A percentile compares a stretch with the other conserved stretches of the same genome.
phyloP scores from a whole-genome alignment of 768 basidiomycete species.

The Mycena filopes region DNA sequence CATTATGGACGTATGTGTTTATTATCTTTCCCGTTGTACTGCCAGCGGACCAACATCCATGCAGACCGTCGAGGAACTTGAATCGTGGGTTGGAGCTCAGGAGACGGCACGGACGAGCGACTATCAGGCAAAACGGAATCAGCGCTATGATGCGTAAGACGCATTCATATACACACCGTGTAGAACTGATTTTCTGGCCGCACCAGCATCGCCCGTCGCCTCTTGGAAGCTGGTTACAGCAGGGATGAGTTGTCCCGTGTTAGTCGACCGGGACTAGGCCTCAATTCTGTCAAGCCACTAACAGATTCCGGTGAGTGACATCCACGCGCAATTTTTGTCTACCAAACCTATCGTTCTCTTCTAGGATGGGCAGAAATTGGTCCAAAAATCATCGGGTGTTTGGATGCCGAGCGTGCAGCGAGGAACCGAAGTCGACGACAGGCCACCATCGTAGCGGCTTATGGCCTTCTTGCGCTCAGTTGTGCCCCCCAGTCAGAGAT shows the following conservation, averaged over 20 bases:
- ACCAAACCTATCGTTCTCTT: background rate
- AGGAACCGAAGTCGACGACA: background rate
- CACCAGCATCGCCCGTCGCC: conserved; percentile 5
- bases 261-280: background rate
- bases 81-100: background rate
- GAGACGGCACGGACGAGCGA: background rate
- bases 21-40: background rate
- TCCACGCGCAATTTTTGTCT: background rate
- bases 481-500: conserved; percentile 3
- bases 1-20: background rate
- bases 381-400: background rate
- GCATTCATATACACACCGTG: background rate
- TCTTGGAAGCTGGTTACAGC: background rate
- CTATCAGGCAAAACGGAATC: background rate
- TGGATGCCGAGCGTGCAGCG: background rate
- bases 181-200: background rate
- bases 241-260: background rate
- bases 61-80: background rate
- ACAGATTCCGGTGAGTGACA: background rate
- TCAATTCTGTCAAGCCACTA: background rate
- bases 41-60: background rate
- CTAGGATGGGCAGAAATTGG: background rate
- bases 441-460: background rate
- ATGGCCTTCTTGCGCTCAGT: background rate
- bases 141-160: conserved; percentile 5